A percentile compares a stretch with the other conserved stretches of the same genome.
These are phyloP conservation scores for Suhomyces choctaworum DNA, from an alignment of 1,139 yeast species.

Conservation along the genomic window DNA sequence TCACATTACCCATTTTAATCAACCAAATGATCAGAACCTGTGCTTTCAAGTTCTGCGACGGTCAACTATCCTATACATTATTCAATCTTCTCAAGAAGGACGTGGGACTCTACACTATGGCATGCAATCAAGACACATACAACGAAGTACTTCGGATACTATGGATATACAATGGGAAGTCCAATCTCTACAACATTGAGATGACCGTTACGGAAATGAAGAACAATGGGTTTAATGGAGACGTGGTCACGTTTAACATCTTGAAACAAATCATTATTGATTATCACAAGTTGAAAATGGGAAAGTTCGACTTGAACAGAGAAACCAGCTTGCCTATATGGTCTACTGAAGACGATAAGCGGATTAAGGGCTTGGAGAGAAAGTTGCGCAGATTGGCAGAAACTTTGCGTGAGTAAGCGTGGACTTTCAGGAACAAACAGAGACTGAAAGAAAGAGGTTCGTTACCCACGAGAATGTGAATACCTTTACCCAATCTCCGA, in stretches of 20 bases:
- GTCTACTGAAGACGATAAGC: conserved; percentile 39
- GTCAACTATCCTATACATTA: conserved; percentile 36
- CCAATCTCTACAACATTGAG: conserved; percentile 39
- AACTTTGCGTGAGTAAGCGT: too few relatives aligned
- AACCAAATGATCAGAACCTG: conserved; percentile 33
- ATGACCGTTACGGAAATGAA: conserved; percentile 39
- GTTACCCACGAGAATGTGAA: too few relatives aligned
- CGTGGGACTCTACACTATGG: conserved; percentile 33
- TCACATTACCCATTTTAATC: conserved; percentile 40
- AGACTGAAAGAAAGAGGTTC: too few relatives aligned
- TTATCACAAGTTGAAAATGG: conserved; percentile 37
- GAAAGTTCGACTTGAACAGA: conserved; percentile 21
- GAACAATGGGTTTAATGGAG: conserved; percentile 45
- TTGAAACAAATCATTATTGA: conserved; percentile 39
- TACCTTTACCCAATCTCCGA: too few relatives aligned
- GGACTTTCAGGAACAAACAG: too few relatives aligned
- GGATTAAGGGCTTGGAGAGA: conserved; percentile 31
- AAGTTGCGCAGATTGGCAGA: conserved; percentile 16
- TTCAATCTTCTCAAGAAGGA: conserved; percentile 40
- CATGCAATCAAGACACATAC: conserved; percentile 46
- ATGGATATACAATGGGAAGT: conserved; percentile 44
- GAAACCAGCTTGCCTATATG: conserved; percentile 30
- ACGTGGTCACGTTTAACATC: conserved; percentile 36
- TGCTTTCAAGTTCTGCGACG: conserved; percentile 33
- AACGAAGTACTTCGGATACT: conserved; percentile 39